Conservation (phyloP, 306 rosid genomes). For the Vicia faba region DNA sequence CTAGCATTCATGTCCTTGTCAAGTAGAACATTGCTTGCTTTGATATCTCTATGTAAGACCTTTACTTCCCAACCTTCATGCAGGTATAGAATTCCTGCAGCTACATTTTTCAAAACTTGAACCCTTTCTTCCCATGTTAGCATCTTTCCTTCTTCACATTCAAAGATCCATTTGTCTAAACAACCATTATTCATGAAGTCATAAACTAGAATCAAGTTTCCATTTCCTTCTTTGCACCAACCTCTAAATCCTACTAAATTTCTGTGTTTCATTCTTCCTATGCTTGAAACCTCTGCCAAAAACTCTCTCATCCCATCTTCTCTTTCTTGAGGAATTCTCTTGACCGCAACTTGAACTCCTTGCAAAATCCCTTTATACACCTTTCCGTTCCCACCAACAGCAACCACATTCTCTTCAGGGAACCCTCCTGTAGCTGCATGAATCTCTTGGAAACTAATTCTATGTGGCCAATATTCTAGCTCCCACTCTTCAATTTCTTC, state of each 20-base stretch:
- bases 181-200: constrained; percentile 75
- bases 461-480: constrained; percentile 68
- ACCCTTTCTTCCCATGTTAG: constrained; percentile 61
- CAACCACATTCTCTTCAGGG: constrained; percentile 55
- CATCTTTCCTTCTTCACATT: constrained; percentile 42
- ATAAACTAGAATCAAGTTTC: constrained; percentile 58
- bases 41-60: constrained; percentile 72
- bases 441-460: constrained; percentile 57
- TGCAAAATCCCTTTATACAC: constrained; percentile 60
- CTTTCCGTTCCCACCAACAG: constrained; percentile 55
- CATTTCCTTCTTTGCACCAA: constrained; percentile 70
- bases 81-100: constrained; percentile 56
- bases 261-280: constrained; percentile 70
- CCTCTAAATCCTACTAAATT: constrained; percentile 65
- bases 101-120: constrained; percentile 58
- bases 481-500: constrained; percentile 68
- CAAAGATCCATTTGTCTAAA: constrained; percentile 62
- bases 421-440: constrained; percentile 56
- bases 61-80: constrained; percentile 76
- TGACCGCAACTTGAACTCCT: constrained; percentile 64
- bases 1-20: constrained; percentile 70
- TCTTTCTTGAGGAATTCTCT: constrained; percentile 51
- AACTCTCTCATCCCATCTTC: constrained; percentile 63
- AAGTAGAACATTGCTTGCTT: constrained; percentile 66
- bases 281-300: constrained; percentile 66